Percentiles rank a stretch among this genome's conserved stretches.
These are phyloP conservation scores for Tinospora cordifolia DNA, from an alignment of 164 flowering plant species.

Conservation along the genomic window DNA sequence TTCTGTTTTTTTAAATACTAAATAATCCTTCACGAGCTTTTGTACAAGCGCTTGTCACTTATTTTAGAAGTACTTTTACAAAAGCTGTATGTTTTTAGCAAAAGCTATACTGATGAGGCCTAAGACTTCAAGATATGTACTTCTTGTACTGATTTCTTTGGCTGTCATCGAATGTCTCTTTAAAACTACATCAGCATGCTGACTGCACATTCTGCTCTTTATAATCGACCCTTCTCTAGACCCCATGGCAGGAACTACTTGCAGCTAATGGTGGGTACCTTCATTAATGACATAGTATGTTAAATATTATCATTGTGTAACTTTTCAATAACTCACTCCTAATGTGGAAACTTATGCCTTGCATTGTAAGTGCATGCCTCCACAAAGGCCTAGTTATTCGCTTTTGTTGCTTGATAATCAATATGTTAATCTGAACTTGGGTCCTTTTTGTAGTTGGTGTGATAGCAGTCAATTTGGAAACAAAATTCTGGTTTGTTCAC, in stretches of 20 bases:
- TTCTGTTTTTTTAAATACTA: too few species aligned
- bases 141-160: neutral
- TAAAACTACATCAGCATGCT: neutral
- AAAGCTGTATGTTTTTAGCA: too few species aligned
- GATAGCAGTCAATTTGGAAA: neutral
- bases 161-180: neutral
- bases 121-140: neutral
- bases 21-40: too few species aligned
- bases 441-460: neutral
- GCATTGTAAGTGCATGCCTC: neutral
- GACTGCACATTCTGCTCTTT: neutral
- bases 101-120: too few species aligned
- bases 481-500: neutral
- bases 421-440: neutral
- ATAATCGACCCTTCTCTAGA: too few species aligned
- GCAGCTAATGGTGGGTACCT: too few species aligned
- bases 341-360: neutral
- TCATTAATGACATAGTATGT: too few species aligned
- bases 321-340: neutral
- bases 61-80: too few species aligned
- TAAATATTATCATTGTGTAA: neutral
- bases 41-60: too few species aligned
- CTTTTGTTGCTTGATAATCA: neutral
- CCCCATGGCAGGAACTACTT: too few species aligned
- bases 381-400: neutral